phyloP scores from a whole-genome alignment of 1,284 basidiomycete species.

The Ustanciosporium gigantosporum region DNA sequence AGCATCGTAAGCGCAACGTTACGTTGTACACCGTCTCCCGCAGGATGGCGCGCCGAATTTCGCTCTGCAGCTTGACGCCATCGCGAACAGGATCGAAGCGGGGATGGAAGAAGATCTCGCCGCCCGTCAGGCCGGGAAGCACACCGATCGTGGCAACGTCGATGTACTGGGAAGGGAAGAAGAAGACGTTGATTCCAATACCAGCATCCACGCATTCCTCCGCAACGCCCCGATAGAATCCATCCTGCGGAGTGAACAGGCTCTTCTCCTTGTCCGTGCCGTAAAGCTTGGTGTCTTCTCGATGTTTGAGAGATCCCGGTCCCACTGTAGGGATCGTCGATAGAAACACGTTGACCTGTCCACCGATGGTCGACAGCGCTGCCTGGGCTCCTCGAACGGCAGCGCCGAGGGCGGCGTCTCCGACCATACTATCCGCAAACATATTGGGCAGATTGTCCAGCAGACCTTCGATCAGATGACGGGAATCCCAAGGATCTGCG shows the following conservation, averaged over 20 bases:
- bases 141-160: conserved; percentile 80
- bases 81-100: conserved; percentile 79
- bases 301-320: conserved; percentile 70
- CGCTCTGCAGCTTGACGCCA: conserved; percentile 70
- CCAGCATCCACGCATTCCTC: conserved; percentile 88
- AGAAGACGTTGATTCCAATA: conserved; percentile 85
- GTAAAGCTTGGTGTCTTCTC: conserved; percentile 74
- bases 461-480: conserved; percentile 69
- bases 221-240: conserved; percentile 78
- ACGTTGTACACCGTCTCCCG: conserved; percentile 81
- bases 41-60: conserved; percentile 73
- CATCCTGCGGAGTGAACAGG: conserved; percentile 76
- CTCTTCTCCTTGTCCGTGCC: conserved; percentile 86
- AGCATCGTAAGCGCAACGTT: conserved; percentile 80
- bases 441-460: conserved; percentile 73
- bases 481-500: conserved; percentile 75
- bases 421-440: conserved; percentile 66
- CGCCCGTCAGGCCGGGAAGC: conserved; percentile 79
- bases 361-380: conserved; percentile 77
- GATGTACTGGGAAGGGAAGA: conserved; percentile 80
- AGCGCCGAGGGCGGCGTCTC: conserved; percentile 76
- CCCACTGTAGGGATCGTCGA: conserved; percentile 78
- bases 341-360: conserved; percentile 82
- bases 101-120: conserved; percentile 90
- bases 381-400: conserved; percentile 69